These are phyloP conservation scores for Beta corolliflora DNA, from an alignment of 179 eudicot species.

Conservation along the genomic window DNA sequence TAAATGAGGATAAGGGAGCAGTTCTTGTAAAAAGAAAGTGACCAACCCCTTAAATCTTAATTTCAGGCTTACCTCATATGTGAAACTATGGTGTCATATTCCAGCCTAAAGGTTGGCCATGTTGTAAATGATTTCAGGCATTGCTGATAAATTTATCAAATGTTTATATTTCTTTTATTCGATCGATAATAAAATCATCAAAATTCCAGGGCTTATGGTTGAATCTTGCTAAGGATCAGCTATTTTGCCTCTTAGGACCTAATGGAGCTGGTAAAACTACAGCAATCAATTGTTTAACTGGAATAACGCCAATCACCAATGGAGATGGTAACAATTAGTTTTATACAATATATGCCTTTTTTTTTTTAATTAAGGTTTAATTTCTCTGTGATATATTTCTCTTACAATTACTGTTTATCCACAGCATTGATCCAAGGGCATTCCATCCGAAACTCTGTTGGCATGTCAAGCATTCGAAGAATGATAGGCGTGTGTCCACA, in stretches of 20 bases:
- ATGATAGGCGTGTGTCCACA: slow-evolving; percentile 96
- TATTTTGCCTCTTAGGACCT: slow-evolving; percentile 93
- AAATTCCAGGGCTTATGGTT: slow-evolving; percentile 77
- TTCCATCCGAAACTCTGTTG: slow-evolving; percentile 75
- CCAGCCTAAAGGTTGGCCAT: no score
- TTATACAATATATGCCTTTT: background rate
- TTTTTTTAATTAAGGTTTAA: background rate
- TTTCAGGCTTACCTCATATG: background rate
- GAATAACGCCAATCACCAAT: slow-evolving; percentile 73
- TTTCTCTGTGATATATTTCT: background rate
- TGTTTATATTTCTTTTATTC: background rate
- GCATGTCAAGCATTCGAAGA: slow-evolving; percentile 79
- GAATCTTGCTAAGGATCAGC: slow-evolving; percentile 77
- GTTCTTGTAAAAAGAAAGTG: background rate
- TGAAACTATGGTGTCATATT: background rate
- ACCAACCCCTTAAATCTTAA: no score
- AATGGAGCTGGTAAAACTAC: slow-evolving; percentile 99
- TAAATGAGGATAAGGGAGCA: background rate
- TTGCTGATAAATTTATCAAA: no score
- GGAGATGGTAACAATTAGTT: slow-evolving; percentile 76
- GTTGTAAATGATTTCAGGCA: background rate
- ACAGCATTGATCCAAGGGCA: slow-evolving; percentile 80
- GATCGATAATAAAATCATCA: background rate
- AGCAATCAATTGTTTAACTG: slow-evolving; percentile 83
- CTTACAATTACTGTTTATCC: slow-evolving; percentile 15